Evolutionary conservation across 2,329 filamentous ascomycete genomes (phyloP).

Genomic region (Ceratocystis ficicola): DNA sequence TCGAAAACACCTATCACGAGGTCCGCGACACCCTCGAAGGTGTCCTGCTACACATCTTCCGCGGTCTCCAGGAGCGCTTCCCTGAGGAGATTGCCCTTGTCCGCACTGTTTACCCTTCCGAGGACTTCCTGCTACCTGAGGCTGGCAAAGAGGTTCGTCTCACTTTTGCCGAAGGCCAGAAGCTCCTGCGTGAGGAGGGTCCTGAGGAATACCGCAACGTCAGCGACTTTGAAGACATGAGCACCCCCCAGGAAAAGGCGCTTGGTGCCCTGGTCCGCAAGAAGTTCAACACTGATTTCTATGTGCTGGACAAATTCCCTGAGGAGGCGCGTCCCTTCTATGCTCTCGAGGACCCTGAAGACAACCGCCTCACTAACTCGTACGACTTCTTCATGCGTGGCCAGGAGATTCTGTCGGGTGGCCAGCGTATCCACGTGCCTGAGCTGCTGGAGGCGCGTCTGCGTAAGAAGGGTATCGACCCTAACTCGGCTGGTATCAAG

Average conservation of each 20-base stretch:
- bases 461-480: conserved; percentile 67
- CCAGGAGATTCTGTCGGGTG: conserved; percentile 85
- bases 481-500: conserved; percentile 60
- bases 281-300: conserved; percentile 93
- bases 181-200: conserved; percentile 63
- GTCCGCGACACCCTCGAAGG: conserved; percentile 60
- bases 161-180: conserved; percentile 65
- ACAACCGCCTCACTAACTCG: conserved; percentile 53
- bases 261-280: conserved; percentile 73
- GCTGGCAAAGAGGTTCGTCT: conserved; percentile 63
- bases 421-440: conserved; percentile 79
- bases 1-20: conserved; percentile 65
- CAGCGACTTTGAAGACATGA: conserved; percentile 65
- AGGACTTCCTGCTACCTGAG: conserved; percentile 63
- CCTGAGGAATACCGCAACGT: conserved; percentile 55
- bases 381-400: conserved; percentile 83
- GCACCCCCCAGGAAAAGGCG: conserved; percentile 73
- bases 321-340: conserved; percentile 82
- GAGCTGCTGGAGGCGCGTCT: conserved; percentile 65
- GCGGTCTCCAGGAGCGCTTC: conserved; percentile 55
- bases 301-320: conserved; percentile 93
- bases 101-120: conserved; percentile 61
- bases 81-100: conserved; percentile 60
- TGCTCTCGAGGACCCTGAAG: conserved; percentile 63
- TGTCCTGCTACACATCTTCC: conserved; percentile 68